These are phyloP conservation scores for Osmanthus fragrans DNA, from an alignment of 257 asterid species.

Conservation along the genomic window DNA sequence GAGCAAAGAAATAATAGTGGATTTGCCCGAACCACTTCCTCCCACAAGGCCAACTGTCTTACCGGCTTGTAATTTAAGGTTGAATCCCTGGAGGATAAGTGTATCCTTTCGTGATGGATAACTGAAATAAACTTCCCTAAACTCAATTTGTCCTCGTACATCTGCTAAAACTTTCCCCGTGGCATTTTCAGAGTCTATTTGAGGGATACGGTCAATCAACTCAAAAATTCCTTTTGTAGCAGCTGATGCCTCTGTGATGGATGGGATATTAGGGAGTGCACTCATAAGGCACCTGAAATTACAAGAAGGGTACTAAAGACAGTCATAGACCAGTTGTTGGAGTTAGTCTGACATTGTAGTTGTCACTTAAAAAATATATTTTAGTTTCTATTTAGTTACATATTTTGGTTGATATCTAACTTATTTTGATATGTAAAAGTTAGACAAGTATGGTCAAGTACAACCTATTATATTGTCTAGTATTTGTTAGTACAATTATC, in stretches of 20 bases:
- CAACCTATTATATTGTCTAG: no score
- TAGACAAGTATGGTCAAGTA: no score
- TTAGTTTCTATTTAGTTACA: no score
- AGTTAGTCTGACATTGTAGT: no score
- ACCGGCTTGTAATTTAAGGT: constrained; percentile 55
- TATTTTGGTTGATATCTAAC: no score
- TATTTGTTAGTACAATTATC: no score
- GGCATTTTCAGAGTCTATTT: constrained; percentile 44
- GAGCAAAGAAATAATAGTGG: constrained; percentile 60
- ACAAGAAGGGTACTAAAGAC: background rate
- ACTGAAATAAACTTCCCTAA: constrained; percentile 56
- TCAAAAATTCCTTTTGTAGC: constrained; percentile 53
- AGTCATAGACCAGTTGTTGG: background rate
- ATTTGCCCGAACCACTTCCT: constrained; percentile 82
- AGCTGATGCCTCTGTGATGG: constrained; percentile 54
- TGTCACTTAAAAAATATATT: no score
- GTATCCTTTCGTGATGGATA: constrained; percentile 68
- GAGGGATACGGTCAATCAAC: constrained; percentile 51
- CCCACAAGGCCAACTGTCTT: constrained; percentile 73
- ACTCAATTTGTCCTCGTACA: constrained; percentile 63
- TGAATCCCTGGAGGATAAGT: constrained; percentile 52
- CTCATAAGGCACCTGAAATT: constrained; percentile 33
- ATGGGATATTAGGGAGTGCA: constrained; percentile 42
- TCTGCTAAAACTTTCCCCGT: constrained; percentile 45
- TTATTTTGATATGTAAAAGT: no score